Base-by-base conservation (phyloP, 352 stramenopile genomes). In the Globisporangium carolinianum region DNA sequence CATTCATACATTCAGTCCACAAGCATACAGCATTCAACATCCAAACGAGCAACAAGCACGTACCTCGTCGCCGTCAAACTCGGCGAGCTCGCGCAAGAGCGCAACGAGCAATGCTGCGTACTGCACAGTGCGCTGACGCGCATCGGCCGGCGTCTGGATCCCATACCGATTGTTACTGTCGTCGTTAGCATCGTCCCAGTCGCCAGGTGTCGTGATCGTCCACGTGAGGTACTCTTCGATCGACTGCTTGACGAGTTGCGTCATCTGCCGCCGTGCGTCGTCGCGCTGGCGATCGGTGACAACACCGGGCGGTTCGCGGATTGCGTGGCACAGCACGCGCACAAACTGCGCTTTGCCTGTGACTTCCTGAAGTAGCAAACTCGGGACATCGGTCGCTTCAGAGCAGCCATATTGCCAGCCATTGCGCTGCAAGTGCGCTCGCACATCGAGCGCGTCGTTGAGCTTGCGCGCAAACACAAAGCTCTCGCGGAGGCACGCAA, bases 291-390 rank as follows among this genome's bases (percentile, higher is more conserved):
- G 55, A 14, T 79, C 74, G 7, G 71, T 51, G 18, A 61, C 62
- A 1, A 58, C 37, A 14, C 35, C 37, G 11, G 46, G 38, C 18
- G 59, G 52, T 38, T 55, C 58, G 39, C 67, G 63, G 12, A 89
- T 73, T 35, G 82, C 61, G 38, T 71, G 59, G 11, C 87, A 82
- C 8, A 91, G 58, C 35, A 91, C 79, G 24, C 87, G 83, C 1
- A 89, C 54, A 55, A 88, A 93, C 62, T 87, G 77, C 8, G 80
- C 71, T 62, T 91, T 93, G 45, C 83, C 83, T 32, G 85, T 48
- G 9, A 93, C 76, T 72, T 93, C 83, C 37, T 93, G 83, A 5
- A 72, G 69, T 42, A 93, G 45, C 52, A 93, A 60, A 56, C 81
- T 89, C 0, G 83, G 80, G 24, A 89, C 58, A 32, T 87, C 76